A percentile compares a stretch with the other conserved stretches of the same genome.
phyloP scores from a whole-genome alignment of 768 basidiomycete species.

The Tylopilus sp. region DNA sequence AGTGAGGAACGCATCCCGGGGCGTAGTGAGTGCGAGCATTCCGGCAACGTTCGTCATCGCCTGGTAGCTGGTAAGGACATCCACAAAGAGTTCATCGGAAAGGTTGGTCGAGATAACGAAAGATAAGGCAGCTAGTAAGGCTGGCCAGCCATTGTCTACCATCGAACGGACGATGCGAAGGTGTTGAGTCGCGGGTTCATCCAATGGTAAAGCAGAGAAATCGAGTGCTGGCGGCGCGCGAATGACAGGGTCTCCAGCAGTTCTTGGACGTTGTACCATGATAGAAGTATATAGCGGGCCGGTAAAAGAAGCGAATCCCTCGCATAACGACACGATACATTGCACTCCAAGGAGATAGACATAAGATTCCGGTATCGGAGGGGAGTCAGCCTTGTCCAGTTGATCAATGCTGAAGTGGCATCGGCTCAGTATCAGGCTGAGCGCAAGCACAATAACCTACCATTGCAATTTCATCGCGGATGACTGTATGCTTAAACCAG shows the following conservation, averaged over 20 bases:
- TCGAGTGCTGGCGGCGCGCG: conserved; percentile 76
- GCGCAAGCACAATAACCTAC: conserved; percentile 39
- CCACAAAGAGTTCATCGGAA: conserved; percentile 88
- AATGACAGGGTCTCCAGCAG: conserved; percentile 59
- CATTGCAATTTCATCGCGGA: conserved; percentile 90
- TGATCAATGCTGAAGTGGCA: conserved; percentile 80
- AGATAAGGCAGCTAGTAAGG: conserved; percentile 83
- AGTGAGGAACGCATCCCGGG: conserved; percentile 90
- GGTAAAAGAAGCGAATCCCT: conserved; percentile 75
- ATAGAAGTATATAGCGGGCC: conserved; percentile 73
- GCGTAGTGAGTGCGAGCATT: conserved; percentile 80
- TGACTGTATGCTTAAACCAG: conserved; percentile 66
- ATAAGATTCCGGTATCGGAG: conserved; percentile 90
- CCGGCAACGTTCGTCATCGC: conserved; percentile 86
- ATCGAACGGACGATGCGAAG: conserved; percentile 68
- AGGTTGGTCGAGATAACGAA: conserved; percentile 89
- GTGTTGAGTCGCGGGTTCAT: conserved; percentile 52
- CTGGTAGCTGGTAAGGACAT: conserved; percentile 78
- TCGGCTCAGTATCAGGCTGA: background rate
- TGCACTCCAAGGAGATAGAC: conserved; percentile 90
- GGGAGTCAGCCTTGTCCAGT: conserved; percentile 94
- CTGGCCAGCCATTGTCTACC: conserved; percentile 89
- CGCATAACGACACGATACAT: conserved; percentile 80
- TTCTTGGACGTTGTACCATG: conserved; percentile 60
- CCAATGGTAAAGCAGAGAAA: conserved; percentile 48